These are phyloP conservation scores for Kodamaea derodonti DNA, from an alignment of 1,139 yeast species.

Conservation along the genomic window DNA sequence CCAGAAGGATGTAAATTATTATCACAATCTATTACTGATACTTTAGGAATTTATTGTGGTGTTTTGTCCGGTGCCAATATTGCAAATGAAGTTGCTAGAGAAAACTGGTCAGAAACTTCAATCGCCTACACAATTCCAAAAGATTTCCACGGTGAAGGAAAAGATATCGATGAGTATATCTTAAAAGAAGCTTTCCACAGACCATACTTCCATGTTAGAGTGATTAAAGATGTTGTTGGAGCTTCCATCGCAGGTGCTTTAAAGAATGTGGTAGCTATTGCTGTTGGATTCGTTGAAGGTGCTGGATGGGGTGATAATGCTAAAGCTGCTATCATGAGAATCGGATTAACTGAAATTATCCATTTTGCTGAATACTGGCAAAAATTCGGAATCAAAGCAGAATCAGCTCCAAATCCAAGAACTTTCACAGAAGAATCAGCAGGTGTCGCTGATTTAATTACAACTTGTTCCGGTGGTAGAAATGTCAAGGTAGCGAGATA, in stretches of 20 bases:
- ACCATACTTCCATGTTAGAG: conserved; percentile 91
- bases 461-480: conserved; percentile 96
- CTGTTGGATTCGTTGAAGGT: conserved; percentile 95
- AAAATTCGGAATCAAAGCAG: conserved; percentile 66
- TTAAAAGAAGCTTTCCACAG: conserved; percentile 84
- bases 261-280: conserved; percentile 88
- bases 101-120: conserved; percentile 93
- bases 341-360: conserved; percentile 85
- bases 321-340: conserved; percentile 91
- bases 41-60: conserved; percentile 85
- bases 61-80: conserved; percentile 92
- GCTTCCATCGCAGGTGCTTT: conserved; percentile 93
- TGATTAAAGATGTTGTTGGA: conserved; percentile 87
- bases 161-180: conserved; percentile 66
- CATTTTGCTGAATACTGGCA: conserved; percentile 43
- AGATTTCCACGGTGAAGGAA: conserved; percentile 67
- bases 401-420: conserved; percentile 63
- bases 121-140: conserved; percentile 77
- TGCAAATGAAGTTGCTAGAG: conserved; percentile 91
- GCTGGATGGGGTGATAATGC: conserved; percentile 98
- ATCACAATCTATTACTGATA: conserved; percentile 68
- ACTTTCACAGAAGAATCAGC: conserved; percentile 91
- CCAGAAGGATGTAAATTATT: conserved; percentile 77
- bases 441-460: conserved; percentile 95
- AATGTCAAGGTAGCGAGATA: conserved; percentile 83